Conservation (phyloP, 768 basidiomycete genomes). For the Collybiopsis luxurians region DNA sequence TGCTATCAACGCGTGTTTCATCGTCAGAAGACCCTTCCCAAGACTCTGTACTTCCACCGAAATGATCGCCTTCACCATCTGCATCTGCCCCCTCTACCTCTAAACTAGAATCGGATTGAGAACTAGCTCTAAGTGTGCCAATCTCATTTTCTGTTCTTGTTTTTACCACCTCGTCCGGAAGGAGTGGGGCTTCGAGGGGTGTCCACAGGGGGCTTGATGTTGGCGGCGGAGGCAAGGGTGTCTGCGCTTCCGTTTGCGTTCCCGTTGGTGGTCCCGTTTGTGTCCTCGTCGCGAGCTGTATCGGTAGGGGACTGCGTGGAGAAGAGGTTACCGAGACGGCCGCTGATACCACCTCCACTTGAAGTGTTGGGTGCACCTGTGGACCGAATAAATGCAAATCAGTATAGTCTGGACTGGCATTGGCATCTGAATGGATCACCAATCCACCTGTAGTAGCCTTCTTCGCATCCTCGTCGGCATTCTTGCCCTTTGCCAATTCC, state of each 20-base stretch:
- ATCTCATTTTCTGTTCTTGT: not conserved
- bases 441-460: conserved; percentile 8
- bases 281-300: not conserved
- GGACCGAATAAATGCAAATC: not conserved
- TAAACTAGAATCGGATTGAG: not conserved
- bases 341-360: not conserved
- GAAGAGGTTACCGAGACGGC: not conserved
- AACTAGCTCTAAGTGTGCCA: too few relatives aligned
- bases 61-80: not conserved
- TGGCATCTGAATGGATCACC: conserved; percentile 7
- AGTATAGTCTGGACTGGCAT: not conserved
- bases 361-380: conserved; percentile 5
- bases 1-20: conserved; percentile 1
- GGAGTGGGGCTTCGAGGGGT: conserved; percentile 5
- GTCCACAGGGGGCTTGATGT: not conserved
- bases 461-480: not conserved
- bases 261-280: not conserved
- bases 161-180: not conserved
- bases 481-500: not conserved
- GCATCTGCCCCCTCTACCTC: not conserved
- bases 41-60: not conserved
- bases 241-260: conserved; percentile 8
- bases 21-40: not conserved
- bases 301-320: not conserved
- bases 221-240: not conserved